Conservation (phyloP, 495 filamentous ascomycete species). For the Lasiosphaeriaceae sp. region DNA sequence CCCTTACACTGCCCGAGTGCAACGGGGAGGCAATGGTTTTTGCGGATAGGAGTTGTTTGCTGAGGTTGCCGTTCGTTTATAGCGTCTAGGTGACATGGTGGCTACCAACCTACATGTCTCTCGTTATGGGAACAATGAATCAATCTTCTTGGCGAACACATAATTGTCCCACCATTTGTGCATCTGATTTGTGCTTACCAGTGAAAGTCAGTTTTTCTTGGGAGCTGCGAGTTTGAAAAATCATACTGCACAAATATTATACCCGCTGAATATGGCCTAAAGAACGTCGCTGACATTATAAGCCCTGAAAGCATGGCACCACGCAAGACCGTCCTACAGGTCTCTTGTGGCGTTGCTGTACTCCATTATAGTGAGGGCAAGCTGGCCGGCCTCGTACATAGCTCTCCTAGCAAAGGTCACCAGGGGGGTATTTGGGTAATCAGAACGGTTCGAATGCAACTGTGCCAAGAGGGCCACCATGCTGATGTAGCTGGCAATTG, state of each 20-base stretch:
- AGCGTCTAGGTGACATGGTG: constrained; percentile 11
- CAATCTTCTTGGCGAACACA: constrained; percentile 7
- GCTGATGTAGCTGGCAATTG: constrained; percentile 69
- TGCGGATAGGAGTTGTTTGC: constrained; percentile 17
- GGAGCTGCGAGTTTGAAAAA: too few relatives aligned
- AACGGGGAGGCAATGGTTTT: constrained; percentile 11
- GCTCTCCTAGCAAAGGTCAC: constrained; percentile 50
- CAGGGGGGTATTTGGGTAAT: constrained; percentile 60
- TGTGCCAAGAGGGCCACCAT: constrained; percentile 67
- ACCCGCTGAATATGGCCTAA: too few relatives aligned
- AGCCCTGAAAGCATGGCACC: too few relatives aligned
- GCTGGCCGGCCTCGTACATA: constrained; percentile 30
- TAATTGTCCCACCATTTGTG: neutral
- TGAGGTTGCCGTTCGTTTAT: constrained; percentile 12
- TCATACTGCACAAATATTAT: too few relatives aligned
- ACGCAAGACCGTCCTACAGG: constrained; percentile 14
- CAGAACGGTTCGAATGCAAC: constrained; percentile 61
- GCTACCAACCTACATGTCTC: constrained; percentile 19
- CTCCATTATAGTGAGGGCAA: constrained; percentile 26
- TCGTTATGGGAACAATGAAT: constrained; percentile 24
- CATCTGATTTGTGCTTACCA: neutral
- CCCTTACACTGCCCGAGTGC: constrained; percentile 9
- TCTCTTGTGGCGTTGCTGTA: constrained; percentile 25
- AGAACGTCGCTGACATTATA: too few relatives aligned
- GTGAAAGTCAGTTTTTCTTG: too few relatives aligned